A percentile compares a stretch with the other conserved stretches of the same genome.
phyloP scores from a whole-genome alignment of 208 protist species.

The Leishmania mexicana region DNA sequence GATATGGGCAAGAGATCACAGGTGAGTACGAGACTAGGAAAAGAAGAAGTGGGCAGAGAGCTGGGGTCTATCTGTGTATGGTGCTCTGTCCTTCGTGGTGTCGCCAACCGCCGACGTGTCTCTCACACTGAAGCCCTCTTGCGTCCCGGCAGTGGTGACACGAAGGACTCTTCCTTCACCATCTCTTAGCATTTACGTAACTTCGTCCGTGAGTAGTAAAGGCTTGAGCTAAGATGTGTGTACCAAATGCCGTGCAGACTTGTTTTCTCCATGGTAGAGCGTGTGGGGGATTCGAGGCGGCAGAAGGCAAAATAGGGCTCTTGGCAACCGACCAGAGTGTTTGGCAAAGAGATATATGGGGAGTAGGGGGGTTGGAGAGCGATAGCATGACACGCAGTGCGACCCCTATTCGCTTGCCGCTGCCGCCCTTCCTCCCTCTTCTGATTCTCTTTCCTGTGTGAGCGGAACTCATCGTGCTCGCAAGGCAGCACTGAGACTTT shows the following conservation, averaged over 20 bases:
- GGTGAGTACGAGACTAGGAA: neutral
- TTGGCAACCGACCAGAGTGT: neutral
- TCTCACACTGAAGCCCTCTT: neutral
- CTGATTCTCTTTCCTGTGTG: neutral
- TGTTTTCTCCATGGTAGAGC: neutral
- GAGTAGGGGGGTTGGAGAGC: neutral
- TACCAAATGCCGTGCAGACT: neutral
- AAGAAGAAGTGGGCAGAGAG: neutral
- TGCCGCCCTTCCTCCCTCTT: neutral
- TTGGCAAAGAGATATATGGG: neutral
- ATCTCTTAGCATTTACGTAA: neutral
- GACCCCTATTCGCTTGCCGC: neutral
- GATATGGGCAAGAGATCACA: too few relatives aligned
- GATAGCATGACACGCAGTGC: neutral
- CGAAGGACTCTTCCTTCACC: neutral
- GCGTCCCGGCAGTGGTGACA: neutral
- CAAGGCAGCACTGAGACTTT: neutral
- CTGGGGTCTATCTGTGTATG: neutral
- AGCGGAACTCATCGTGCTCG: neutral
- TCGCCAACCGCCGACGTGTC: neutral
- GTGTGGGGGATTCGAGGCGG: neutral
- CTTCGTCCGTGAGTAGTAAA: neutral
- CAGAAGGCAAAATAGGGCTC: neutral
- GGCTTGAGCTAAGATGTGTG: neutral
- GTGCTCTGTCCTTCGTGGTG: neutral